Conservation (phyloP, 78 protist genomes). For the Mantamonas sphyraenae region DNA sequence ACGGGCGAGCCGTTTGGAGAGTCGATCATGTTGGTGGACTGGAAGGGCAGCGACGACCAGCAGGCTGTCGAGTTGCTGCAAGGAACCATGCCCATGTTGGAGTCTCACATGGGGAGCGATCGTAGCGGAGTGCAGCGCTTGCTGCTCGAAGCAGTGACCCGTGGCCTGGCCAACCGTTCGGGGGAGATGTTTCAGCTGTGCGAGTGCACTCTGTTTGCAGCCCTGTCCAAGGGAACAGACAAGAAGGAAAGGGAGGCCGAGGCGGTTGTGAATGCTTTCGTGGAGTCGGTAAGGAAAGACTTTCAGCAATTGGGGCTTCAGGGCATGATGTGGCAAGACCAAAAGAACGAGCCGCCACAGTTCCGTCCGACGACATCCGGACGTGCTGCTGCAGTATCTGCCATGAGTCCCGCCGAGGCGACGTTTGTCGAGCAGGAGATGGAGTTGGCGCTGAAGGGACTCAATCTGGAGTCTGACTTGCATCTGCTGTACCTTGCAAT, state of each 20-base stretch:
- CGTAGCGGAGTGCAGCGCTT: background rate
- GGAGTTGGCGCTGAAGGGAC: background rate
- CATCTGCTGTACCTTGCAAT: constrained; percentile 26
- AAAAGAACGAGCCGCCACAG: background rate
- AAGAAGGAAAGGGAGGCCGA: background rate
- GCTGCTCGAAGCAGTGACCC: background rate
- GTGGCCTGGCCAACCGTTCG: background rate
- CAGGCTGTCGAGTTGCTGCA: background rate
- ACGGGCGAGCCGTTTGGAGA: constrained; percentile 29
- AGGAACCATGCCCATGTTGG: background rate
- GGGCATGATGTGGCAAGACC: background rate
- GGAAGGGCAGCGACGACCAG: background rate
- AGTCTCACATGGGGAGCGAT: background rate
- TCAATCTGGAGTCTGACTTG: constrained; percentile 7
- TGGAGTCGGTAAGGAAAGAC: background rate
- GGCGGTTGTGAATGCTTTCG: background rate
- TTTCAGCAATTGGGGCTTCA: background rate
- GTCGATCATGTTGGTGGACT: background rate
- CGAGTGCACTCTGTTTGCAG: background rate
- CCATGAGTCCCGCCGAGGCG: background rate
- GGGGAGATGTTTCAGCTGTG: background rate
- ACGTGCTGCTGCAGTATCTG: background rate
- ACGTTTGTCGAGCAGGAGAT: background rate
- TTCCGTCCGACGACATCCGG: background rate
- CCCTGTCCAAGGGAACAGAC: background rate